Conservation (phyloP, 805 yeast genomes). For the Schwanniomyces polymorphus region DNA sequence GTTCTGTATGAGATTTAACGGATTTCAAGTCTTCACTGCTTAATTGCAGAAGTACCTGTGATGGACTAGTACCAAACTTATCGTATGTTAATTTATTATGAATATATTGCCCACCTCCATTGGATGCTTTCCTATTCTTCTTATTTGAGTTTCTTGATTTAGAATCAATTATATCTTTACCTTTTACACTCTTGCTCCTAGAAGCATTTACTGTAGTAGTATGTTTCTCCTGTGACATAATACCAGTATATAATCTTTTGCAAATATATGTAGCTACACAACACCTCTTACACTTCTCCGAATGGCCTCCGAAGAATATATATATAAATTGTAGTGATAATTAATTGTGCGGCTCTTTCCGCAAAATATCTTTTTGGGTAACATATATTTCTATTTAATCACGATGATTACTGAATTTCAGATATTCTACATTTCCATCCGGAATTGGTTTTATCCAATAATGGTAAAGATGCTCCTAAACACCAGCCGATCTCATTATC, state of each 20-base stretch:
- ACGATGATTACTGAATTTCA: conserved; percentile 8
- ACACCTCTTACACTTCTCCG: no score
- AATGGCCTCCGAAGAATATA: not conserved
- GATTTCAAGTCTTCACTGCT: conserved; percentile 46
- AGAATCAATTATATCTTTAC: not conserved
- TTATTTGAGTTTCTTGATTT: not conserved
- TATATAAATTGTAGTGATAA: not conserved
- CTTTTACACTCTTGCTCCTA: not conserved
- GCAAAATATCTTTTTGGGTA: not conserved
- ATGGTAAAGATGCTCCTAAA: conserved; percentile 93
- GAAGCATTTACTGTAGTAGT: not conserved
- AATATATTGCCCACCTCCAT: conserved; percentile 18
- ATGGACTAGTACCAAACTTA: conserved; percentile 12
- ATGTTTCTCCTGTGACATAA: not conserved
- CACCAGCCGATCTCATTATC: conserved; percentile 98
- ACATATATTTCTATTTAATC: not conserved
- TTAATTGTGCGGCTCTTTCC: conserved; percentile 1
- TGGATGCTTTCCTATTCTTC: not conserved
- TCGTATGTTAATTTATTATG: conserved; percentile 32
- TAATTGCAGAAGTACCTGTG: conserved; percentile 27
- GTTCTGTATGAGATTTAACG: conserved; percentile 68
- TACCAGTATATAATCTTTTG: not conserved
- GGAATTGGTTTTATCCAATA: conserved; percentile 59
- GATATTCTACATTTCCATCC: conserved; percentile 69
- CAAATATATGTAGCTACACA: no score